Base-by-base conservation (phyloP, 176 grass and related monocot genomes). In the Poa pratensis region DNA sequence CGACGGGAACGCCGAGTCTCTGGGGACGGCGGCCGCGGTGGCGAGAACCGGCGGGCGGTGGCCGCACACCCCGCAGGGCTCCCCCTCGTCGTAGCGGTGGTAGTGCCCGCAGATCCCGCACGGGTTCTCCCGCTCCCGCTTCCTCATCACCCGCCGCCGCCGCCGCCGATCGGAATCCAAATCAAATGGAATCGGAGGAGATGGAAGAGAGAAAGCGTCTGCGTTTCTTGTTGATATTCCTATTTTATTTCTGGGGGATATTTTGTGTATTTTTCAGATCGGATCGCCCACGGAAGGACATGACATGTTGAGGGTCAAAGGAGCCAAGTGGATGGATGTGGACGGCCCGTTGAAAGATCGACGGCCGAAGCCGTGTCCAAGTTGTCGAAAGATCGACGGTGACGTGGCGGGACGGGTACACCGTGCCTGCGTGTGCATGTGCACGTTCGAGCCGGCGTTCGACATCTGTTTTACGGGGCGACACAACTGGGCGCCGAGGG, bases 71-170 rank as follows among this genome's bases (percentile, higher is more conserved):
- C 89, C 91, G 89, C 96, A 98, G 24, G 93, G 93, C 91, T 98
- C 96, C 19, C 93, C 96, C 8, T 90, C 80, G 81, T 95, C 93
- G 89, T 95, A 98, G 80, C 90, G 92, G 89, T 98, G 96, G 85
- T 94, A 95, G 87, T 98, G 96, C 7, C 96, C 89, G 77, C 96
- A 98, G 83, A 95, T 95, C 76, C 89, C 89, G 87, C 96, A 98
- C 51, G 93, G 96, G 87, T 96, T 96, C 91, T 96, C 94, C 11
- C 94, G 78, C 91, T 96, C 94, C 28, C 94, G 85, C 91, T 96
- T 96, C 94, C 96, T 92, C 96, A 98, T 98, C 49, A 35, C 34
- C 34, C 34, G 43, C 43, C 43, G 9, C 43, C 10, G 7, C 45
- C 11, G 43, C 43, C 43, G 9, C 43, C 12, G 74, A 86, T 86